Evolutionary conservation across 176 grass and related monocot species (phyloP), one percentile per base, ranked within the genome.

Genomic region (Phyllostachys edulis): DNA sequence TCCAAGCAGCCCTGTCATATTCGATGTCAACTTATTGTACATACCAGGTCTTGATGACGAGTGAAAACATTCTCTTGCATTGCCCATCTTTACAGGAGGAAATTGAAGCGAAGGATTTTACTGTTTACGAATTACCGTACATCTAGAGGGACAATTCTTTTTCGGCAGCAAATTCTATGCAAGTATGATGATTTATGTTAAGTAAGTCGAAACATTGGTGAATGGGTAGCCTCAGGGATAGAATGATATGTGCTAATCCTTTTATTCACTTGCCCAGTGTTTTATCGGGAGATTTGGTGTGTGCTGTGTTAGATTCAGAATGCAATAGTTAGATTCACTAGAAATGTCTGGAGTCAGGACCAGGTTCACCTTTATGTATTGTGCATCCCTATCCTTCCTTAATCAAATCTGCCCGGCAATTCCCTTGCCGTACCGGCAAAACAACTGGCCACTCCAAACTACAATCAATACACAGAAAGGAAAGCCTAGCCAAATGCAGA

Each of bases 1-100:
- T 45, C 91, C 93, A 8, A 98, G 84, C 75, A 98, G 96, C 80
- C 93, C 96, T 2, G 85, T 98, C 18, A 26, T 98, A n/a, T 98
- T 98, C 69, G 96, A 98, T 14, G 85, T 98, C 46, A 87, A 75
- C 59, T 88, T 98, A 56, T 47, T 92, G 82, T 98, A 90, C 21
- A 72, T 98, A 88, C 96, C 96, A n/a, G 93, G 91, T 46, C 91
- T 95, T 41, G 96, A 95, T 60, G 96, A 98, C 6, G 91, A 98
- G 89, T 98, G 69, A 95, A 81, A 56, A 3, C 14, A 62, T 77
- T 67, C 17, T 45, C 4, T n/a, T 10, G 36, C 55, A 54, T 42
- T 24, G 21, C 12, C 4, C 14, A 46, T 23, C 40, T 23, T 87
- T 67, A 2, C 18, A 78, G 47, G 63, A 78, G 60, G 76, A 61